Evolutionary conservation across 2,329 filamentous ascomycete genomes (phyloP).

Genomic region (Paecilomyces sp.): DNA sequence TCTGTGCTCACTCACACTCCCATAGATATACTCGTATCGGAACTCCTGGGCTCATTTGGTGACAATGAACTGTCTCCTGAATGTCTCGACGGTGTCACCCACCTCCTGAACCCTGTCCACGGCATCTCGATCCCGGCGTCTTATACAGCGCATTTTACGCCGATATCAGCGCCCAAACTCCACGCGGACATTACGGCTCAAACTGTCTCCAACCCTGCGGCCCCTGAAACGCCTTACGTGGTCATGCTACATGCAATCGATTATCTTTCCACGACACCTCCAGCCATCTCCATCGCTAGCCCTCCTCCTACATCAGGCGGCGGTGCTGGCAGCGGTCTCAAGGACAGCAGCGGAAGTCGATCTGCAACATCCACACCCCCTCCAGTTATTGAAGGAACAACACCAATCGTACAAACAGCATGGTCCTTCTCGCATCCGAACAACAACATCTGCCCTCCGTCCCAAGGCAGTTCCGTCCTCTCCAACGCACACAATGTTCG

Average conservation of each 20-base stretch:
- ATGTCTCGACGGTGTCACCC: constrained; percentile 91
- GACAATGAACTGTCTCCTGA: constrained; percentile 97
- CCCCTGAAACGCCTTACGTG: constrained; percentile 88
- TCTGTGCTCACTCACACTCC: constrained; percentile 21
- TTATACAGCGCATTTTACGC: constrained; percentile 91
- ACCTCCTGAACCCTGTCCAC: constrained; percentile 69
- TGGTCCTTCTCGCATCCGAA: constrained; percentile 41
- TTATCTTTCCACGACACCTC: constrained; percentile 65
- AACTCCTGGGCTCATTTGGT: constrained; percentile 85
- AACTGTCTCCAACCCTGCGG: constrained; percentile 55
- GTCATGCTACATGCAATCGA: constrained; percentile 87
- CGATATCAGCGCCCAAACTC: constrained; percentile 79
- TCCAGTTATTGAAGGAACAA: constrained; percentile 24
- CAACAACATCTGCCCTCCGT: constrained; percentile 26
- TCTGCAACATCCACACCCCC: constrained; percentile 21
- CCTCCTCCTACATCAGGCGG: constrained; percentile 6
- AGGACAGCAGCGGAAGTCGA: constrained; percentile 12
- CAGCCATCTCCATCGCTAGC: constrained; percentile 35
- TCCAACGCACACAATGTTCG: constrained; percentile 88
- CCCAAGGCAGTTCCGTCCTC: constrained; percentile 39
- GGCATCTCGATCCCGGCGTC: constrained; percentile 91
- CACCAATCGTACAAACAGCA: constrained; percentile 34
- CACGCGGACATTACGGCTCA: constrained; percentile 71
- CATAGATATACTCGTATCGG: constrained; percentile 87
- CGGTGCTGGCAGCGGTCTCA: constrained; percentile 8